These are phyloP conservation scores for Tetradesmus obliquus DNA, from an alignment of 139 green algal genomes.

Conservation along the genomic window DNA sequence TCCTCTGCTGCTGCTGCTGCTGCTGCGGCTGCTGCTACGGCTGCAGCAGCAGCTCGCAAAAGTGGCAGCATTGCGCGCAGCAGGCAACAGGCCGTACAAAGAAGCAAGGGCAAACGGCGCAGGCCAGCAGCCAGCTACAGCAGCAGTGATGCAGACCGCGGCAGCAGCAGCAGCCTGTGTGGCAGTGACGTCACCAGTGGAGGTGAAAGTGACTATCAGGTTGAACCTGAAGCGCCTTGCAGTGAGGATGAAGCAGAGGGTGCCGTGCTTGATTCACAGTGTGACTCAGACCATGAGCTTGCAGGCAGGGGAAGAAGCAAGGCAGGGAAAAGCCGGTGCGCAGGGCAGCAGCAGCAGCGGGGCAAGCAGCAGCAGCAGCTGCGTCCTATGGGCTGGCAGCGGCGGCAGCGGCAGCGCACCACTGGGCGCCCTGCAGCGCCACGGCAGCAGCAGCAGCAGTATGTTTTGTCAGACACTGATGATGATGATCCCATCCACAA, in stretches of 20 bases:
- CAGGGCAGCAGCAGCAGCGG: background rate
- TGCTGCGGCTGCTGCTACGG: background rate
- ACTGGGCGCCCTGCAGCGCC: background rate
- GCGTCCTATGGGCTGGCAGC: background rate
- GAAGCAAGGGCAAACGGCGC: background rate
- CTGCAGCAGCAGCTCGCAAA: background rate
- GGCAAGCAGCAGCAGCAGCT: background rate
- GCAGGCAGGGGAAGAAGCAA: background rate
- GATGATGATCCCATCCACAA: background rate
- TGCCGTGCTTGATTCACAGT: background rate
- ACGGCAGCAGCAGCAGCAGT: background rate
- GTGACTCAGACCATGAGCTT: conserved; percentile 2
- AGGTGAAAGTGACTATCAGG: background rate
- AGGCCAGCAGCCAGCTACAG: background rate
- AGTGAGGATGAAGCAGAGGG: background rate
- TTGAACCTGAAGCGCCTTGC: background rate
- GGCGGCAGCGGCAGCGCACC: background rate
- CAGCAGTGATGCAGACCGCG: background rate
- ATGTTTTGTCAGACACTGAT: background rate
- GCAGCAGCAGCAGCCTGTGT: conserved; percentile 19
- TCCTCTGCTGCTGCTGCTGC: background rate
- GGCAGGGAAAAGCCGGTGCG: background rate
- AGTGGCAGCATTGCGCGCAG: background rate
- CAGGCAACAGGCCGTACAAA: background rate
- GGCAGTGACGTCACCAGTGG: conserved; percentile 28